Evolutionary conservation across 2,329 filamentous ascomycete species (phyloP).

Genomic region (Cladophialophora chaetospira): DNA sequence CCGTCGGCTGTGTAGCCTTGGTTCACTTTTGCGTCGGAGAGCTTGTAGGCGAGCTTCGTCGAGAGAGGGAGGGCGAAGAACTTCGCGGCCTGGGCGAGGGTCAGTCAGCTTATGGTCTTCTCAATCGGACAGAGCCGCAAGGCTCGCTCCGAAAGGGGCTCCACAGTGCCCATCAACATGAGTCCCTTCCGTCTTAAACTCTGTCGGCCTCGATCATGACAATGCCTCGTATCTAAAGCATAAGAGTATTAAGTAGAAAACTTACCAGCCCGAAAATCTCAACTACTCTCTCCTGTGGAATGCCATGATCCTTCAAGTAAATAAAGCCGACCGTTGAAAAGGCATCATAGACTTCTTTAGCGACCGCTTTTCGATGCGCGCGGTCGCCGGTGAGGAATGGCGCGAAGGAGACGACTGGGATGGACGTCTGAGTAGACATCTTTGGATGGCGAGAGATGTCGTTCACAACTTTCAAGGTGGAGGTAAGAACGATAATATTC

Average conservation of each 20-base stretch:
- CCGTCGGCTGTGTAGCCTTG: slow-evolving; percentile 30
- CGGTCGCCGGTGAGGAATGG: slow-evolving; percentile 34
- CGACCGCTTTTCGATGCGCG: slow-evolving; percentile 34
- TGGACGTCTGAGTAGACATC: slow-evolving; percentile 22
- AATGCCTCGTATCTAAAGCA: background rate
- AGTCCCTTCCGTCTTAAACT: background rate
- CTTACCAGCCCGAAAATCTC: slow-evolving; percentile 27
- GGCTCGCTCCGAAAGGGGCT: no score
- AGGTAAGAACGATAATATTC: no score
- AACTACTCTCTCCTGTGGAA: slow-evolving; percentile 33
- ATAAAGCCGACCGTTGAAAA: slow-evolving; percentile 46
- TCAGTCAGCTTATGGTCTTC: no score
- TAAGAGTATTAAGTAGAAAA: background rate
- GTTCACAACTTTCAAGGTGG: no score
- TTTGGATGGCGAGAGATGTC: no score
- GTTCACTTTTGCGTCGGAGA: slow-evolving; percentile 38
- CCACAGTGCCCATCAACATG: no score
- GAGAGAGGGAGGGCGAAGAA: slow-evolving; percentile 49
- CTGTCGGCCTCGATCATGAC: no score
- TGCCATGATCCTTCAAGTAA: slow-evolving; percentile 44
- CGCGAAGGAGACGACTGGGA: slow-evolving; percentile 48
- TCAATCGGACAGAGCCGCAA: no score
- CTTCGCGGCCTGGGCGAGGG: slow-evolving; percentile 33
- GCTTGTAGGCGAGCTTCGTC: slow-evolving; percentile 52
- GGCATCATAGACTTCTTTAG: slow-evolving; percentile 41